Evolutionary conservation across 495 filamentous ascomycete species (phyloP), one percentile per base, ranked within the genome.

Genomic region (Clavariopsis aquatica): DNA sequence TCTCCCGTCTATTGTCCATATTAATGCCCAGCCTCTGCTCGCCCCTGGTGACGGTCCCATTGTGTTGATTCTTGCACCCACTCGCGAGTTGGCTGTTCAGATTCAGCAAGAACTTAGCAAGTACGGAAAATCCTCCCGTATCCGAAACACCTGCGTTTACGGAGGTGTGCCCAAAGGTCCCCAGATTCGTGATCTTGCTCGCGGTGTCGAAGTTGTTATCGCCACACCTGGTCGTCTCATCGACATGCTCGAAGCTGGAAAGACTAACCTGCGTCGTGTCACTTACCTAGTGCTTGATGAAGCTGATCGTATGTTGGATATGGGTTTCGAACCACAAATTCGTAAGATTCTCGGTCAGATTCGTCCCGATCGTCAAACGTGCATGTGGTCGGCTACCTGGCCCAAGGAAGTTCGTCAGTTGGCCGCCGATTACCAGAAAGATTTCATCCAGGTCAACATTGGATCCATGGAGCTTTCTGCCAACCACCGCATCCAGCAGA

Each of bases 351-450:
- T 98, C 67, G 82, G 88, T 52, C 94, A 98, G 81, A 98, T 98
- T 80, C 91, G 94, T 68, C 94, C 94, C 62, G 94, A 98, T 76
- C 89, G 94, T 83, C 94, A 98, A 73, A 98, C 94, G 65, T 96
- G 93, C 85, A 98, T 98, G 94, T 98, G 94, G 94, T 98, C 94
- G 60, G 94, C 94, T 70, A 98, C 94, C 8, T 98, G 94, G 94
- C 94, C 94, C 65, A 98, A 98, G 86, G 94, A 98, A 76, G 93
- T 98, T 69, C 93, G 94, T 70, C 89, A 91, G 74, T 82, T 98
- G 62, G 94, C 94, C n/a, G 83, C 89, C 31, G 94, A 98, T 75
- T 98, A 95, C 83, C 84, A 96, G 69, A 88, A 88, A 72, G 88
- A 98, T 73, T 97, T 93, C 79, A 98, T 98, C 73, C 94, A 98